Conservation (phyloP, 768 basidiomycete species). For the Mrakia hoshinonis region DNA sequence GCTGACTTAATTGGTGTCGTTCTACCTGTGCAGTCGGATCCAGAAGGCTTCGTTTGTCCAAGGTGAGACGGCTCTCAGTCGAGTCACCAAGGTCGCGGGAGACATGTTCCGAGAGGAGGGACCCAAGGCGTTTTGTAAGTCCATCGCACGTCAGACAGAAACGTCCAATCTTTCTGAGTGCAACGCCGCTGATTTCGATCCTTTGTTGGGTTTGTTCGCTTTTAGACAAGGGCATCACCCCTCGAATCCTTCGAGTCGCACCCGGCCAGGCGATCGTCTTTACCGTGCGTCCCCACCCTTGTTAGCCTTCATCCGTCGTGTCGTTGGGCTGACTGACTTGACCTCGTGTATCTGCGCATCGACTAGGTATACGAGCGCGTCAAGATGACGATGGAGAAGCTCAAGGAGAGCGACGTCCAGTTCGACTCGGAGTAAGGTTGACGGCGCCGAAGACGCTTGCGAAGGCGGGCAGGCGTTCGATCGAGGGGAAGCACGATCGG, state of each 20-base stretch:
- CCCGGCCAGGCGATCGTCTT: conserved; percentile 94
- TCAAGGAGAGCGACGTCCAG: conserved; percentile 37
- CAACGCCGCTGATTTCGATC: neutral
- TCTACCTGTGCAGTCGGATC: conserved; percentile 50
- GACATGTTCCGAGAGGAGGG: conserved; percentile 95
- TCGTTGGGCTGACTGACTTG: neutral
- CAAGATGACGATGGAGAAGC: conserved; percentile 60
- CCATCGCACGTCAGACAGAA: too few relatives aligned
- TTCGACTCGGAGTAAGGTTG: conserved; percentile 9
- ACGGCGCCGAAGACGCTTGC: neutral
- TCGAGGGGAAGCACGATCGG: too few relatives aligned
- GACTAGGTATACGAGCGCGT: conserved; percentile 74
- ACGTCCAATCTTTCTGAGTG: too few relatives aligned
- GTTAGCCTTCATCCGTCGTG: neutral
- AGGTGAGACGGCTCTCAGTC: conserved; percentile 67
- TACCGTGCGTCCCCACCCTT: conserved; percentile 47
- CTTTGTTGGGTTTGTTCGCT: too few relatives aligned
- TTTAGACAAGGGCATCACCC: conserved; percentile 85
- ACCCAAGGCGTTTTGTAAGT: conserved; percentile 60
- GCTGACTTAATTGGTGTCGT: neutral
- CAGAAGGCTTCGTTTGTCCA: conserved; percentile 70
- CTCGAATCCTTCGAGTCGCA: conserved; percentile 87
- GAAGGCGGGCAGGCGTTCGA: neutral
- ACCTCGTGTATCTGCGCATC: neutral
- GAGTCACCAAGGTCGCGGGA: conserved; percentile 68